Evolutionary conservation across 2,329 filamentous ascomycete species (phyloP), one percentile per base, ranked within the genome.

Genomic region (Phialophora chinensis): DNA sequence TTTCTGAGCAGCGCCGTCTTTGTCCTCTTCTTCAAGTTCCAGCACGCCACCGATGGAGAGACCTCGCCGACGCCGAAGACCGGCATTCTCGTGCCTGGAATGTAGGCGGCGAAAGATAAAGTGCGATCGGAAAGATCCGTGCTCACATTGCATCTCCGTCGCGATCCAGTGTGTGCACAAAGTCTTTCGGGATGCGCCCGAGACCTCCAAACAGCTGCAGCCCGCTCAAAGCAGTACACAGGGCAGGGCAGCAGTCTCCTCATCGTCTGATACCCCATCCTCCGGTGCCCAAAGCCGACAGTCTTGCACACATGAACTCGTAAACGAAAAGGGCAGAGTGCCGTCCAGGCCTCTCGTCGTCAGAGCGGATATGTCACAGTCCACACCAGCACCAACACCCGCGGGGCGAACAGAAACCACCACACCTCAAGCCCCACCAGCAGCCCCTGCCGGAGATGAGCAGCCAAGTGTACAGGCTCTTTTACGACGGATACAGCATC

Each of bases 61-160:
- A 31, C 29, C 29, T 31, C 29, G 29, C 1, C 29, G 29, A 6
- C 29, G 29, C 29, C 29, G 29, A 31, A 31, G 29, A 31, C 29
- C 29, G 29, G 29, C 29, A 31, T 31, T 31, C 29, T 31, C 29
- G 29, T 31, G 29, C 7, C 6, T 31, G 29, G 73, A 76, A 60
- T 77, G 75, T 53, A 71, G 75, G 8, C 73, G 75, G 4, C 73
- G 75, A 20, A 77, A 77, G 66, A 69, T 76, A 33, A 71, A 69
- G 64, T 77, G 75, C 62, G 74, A 77, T 44, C 73, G 74, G 29
- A 60, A 44, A 2, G 68, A 63, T 10, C 75, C 73, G 3, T 75
- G 75, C 54, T 31, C 63, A 31, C 71, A 74, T 38, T 74, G 74
- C 62, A 66, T 63, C 33, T 50, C 67, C 14, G 65, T 71, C 27